Conservation (phyloP, 805 yeast species). For the Suhomyces faveliae region DNA sequence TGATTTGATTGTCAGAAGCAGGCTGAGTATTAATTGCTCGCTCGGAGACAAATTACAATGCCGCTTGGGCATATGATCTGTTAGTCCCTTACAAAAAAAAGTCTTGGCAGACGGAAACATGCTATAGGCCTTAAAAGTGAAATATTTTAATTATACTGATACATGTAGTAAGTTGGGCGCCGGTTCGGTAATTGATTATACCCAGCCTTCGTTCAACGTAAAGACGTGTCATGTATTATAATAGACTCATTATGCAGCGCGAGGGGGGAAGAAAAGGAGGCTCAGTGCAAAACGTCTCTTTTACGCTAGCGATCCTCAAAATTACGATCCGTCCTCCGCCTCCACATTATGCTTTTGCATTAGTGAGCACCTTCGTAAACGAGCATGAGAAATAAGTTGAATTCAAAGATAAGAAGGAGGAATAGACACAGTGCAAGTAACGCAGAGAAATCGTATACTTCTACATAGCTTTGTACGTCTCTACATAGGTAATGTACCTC, state of each 20-base stretch:
- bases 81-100: neutral
- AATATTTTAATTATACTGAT: neutral
- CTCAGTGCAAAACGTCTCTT: neutral
- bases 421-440: too few relatives aligned
- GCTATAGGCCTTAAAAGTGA: neutral
- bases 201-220: too few relatives aligned
- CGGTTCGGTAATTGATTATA: too few relatives aligned
- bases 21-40: neutral
- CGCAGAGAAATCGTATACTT: too few relatives aligned
- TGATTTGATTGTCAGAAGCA: neutral
- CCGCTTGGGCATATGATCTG: neutral
- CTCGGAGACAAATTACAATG: neutral
- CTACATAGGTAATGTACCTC: too few relatives aligned
- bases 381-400: too few relatives aligned
- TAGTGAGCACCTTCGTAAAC: too few relatives aligned
- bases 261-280: neutral
- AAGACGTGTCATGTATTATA: neutral
- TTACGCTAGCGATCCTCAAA: neutral
- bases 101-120: slow-evolving; percentile 4
- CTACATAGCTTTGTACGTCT: too few relatives aligned
- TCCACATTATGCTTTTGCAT: neutral
- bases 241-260: neutral
- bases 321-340: neutral
- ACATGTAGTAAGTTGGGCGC: neutral
- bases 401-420: too few relatives aligned